Conservation (phyloP, 371 early-diverging fungal species). For the Circinella umbellata region DNA sequence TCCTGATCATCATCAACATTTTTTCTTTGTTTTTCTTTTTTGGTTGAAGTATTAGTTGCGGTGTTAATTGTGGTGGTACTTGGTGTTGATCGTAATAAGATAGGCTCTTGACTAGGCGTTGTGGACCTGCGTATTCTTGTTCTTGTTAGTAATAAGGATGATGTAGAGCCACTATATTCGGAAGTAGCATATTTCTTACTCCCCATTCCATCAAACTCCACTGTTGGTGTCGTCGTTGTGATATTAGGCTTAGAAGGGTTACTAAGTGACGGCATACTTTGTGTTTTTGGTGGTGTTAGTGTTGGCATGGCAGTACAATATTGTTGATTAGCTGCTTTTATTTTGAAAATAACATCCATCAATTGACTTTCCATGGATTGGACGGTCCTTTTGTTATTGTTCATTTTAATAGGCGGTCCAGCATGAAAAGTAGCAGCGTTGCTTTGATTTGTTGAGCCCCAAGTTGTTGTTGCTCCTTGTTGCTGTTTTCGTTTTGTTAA, state of each 20-base stretch:
- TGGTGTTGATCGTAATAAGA: not conserved
- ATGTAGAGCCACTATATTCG: not conserved
- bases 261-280: not conserved
- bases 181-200: not conserved
- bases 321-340: constrained; percentile 1
- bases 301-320: not conserved
- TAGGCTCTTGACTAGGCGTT: not conserved
- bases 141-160: not conserved
- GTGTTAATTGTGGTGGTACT: not conserved
- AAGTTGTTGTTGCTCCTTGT: not conserved
- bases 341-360: constrained; percentile 16
- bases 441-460: not conserved
- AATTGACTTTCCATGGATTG: constrained; percentile 18
- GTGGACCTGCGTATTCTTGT: not conserved
- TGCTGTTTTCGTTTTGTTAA: constrained; percentile 3
- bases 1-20: not conserved
- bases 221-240: not conserved
- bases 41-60: too few relatives aligned
- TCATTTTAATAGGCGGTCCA: constrained; percentile 3
- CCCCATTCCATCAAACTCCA: not conserved
- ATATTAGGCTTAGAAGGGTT: not conserved
- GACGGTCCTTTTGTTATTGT: not conserved
- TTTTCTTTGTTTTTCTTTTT: too few relatives aligned
- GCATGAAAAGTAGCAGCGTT: not conserved
- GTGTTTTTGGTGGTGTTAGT: constrained; percentile 6